phyloP scores from a whole-genome alignment of 768 basidiomycete species.

The Boletus reticuloceps region DNA sequence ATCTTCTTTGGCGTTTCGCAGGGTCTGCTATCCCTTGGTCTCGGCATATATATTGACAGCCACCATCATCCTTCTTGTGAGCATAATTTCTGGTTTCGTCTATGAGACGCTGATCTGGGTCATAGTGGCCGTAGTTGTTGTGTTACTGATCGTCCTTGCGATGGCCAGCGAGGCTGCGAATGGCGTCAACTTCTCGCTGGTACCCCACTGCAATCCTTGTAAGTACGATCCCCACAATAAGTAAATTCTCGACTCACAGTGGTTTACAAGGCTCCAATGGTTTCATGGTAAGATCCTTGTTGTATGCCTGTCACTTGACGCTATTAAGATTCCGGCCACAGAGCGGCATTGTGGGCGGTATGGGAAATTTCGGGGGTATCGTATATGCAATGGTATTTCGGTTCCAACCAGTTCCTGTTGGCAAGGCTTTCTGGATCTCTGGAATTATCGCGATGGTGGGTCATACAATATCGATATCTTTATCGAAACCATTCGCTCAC shows the following conservation, averaged over 20 bases:
- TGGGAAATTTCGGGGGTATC: constrained; percentile 46
- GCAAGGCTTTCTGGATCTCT: constrained; percentile 40
- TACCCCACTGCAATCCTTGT: constrained; percentile 8
- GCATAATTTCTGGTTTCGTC: background rate
- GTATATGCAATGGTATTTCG: constrained; percentile 41
- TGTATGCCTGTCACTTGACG: background rate
- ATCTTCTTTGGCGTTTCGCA: background rate
- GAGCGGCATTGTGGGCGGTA: constrained; percentile 39
- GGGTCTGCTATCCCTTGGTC: constrained; percentile 1
- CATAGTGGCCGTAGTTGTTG: background rate
- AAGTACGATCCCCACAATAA: background rate
- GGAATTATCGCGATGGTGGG: constrained; percentile 41
- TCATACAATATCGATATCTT: too few species aligned
- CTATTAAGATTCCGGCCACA: background rate
- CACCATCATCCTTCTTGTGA: constrained; percentile 19
- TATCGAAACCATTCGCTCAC: background rate
- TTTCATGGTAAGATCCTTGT: constrained; percentile 27
- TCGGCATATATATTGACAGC: constrained; percentile 43
- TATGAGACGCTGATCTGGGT: background rate
- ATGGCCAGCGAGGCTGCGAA: background rate
- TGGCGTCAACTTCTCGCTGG: constrained; percentile 2
- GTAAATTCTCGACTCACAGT: background rate
- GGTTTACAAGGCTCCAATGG: constrained; percentile 2
- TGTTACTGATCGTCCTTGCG: background rate
- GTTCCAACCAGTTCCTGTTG: constrained; percentile 1